Percentiles rank a stretch among this genome's conserved stretches.
Conservation (phyloP, 2,329 filamentous ascomycete genomes). For the Endoconidiophora polonica region DNA sequence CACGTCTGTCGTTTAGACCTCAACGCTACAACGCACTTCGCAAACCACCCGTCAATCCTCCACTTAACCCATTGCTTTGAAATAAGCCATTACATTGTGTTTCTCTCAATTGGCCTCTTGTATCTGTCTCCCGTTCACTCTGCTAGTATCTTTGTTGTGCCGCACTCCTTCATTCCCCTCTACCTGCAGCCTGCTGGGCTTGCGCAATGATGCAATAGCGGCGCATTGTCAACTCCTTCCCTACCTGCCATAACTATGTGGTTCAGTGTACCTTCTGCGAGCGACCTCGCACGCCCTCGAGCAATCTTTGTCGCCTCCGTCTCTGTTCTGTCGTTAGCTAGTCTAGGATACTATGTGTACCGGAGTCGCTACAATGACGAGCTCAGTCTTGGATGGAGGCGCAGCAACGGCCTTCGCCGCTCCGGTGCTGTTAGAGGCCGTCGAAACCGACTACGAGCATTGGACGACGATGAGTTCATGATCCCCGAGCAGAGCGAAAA, state of each 20-base stretch:
- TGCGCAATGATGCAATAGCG: constrained; percentile 11
- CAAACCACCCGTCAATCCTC: no score
- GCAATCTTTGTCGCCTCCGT: constrained; percentile 35
- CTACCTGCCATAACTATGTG: constrained; percentile 23
- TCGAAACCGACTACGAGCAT: constrained; percentile 17
- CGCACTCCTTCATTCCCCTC: background rate
- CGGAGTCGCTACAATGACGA: constrained; percentile 15
- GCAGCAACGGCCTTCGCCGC: constrained; percentile 32
- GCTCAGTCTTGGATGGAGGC: constrained; percentile 11
- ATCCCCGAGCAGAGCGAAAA: background rate
- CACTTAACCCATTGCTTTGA: no score
- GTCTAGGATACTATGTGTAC: constrained; percentile 32
- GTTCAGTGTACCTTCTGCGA: constrained; percentile 31
- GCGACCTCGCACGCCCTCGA: constrained; percentile 37
- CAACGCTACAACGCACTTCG: no score
- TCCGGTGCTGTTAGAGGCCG: constrained; percentile 49
- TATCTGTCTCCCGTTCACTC: background rate
- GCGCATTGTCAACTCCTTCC: background rate
- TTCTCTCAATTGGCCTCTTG: no score
- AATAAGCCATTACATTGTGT: no score
- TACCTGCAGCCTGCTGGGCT: background rate
- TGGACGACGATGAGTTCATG: constrained; percentile 2
- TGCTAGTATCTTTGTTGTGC: background rate
- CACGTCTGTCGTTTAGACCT: no score
- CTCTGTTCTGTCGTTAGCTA: constrained; percentile 38